These are phyloP conservation scores for Polytrichum formosum DNA, from an alignment of 225 moss, liverwort and hornwort species.

Conservation along the genomic window DNA sequence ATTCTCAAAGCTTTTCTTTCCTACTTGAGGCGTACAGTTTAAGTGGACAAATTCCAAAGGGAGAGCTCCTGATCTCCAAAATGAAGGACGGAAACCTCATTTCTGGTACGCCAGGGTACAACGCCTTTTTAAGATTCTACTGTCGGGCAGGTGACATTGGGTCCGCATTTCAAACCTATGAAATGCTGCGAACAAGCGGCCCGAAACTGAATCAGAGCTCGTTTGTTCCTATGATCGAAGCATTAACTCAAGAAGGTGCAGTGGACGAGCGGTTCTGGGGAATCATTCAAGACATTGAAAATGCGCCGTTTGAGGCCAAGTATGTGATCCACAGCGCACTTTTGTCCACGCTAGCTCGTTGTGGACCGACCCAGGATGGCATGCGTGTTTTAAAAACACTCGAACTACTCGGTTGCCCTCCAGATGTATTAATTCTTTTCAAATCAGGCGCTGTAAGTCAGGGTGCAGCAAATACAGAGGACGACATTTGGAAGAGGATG, in stretches of 20 bases:
- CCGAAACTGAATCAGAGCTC: conserved; percentile 76
- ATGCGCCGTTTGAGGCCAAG: conserved; percentile 49
- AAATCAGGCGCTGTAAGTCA: conserved; percentile 24
- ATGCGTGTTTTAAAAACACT: conserved; percentile 44
- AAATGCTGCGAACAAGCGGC: conserved; percentile 33
- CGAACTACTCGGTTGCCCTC: conserved; percentile 51
- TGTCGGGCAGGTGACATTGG: conserved; percentile 59
- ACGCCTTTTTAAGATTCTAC: conserved; percentile 69
- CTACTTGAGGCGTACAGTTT: conserved; percentile 86
- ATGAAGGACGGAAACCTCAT: conserved; percentile 59
- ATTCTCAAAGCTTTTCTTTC: conserved; percentile 77
- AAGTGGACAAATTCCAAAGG: conserved; percentile 67
- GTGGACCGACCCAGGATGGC: conserved; percentile 56
- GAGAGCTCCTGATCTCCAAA: conserved; percentile 53
- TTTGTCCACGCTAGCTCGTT: conserved; percentile 66
- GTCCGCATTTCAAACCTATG: conserved; percentile 59
- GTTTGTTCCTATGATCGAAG: conserved; percentile 63
- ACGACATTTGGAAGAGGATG: conserved; percentile 33
- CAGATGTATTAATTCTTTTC: conserved; percentile 57
- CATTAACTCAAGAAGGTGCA: conserved; percentile 56
- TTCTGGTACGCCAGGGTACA: conserved; percentile 63
- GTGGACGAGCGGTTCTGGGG: conserved; percentile 59
- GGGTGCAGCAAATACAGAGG: conserved; percentile 32
- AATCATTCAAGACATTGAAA: conserved; percentile 45
- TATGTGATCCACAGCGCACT: conserved; percentile 59